Conservation (phyloP, 208 protist genomes). For the Trypanosoma mega region DNA sequence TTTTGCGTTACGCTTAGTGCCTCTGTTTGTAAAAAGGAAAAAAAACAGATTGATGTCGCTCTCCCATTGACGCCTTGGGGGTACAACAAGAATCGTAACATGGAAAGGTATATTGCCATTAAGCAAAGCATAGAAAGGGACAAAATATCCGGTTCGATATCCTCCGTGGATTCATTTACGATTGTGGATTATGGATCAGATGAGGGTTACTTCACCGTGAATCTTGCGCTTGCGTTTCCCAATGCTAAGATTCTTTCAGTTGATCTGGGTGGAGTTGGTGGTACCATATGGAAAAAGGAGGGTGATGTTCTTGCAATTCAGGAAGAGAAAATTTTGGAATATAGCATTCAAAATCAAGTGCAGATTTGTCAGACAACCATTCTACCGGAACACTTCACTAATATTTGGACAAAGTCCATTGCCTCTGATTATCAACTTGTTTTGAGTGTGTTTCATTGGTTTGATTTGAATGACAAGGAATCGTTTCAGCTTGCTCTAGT, state of each 20-base stretch:
- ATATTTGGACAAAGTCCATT: not conserved
- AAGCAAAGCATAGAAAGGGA: slow-evolving; percentile 4
- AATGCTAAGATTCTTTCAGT: slow-evolving; percentile 20
- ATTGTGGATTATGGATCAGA: slow-evolving; percentile 26
- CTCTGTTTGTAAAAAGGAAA: too few species aligned
- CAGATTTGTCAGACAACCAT: slow-evolving; percentile 26
- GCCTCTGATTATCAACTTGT: slow-evolving; percentile 25
- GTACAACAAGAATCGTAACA: slow-evolving; percentile 22
- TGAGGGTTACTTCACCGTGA: slow-evolving; percentile 32
- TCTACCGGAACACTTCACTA: slow-evolving; percentile 19
- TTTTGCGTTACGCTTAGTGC: too few species aligned
- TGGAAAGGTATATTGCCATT: not conserved
- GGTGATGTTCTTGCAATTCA: slow-evolving; percentile 28
- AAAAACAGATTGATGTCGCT: too few species aligned
- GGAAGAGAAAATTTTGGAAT: slow-evolving; percentile 12
- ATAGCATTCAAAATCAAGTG: slow-evolving; percentile 1
- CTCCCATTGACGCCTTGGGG: slow-evolving; percentile 6
- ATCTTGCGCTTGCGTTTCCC: slow-evolving; percentile 18
- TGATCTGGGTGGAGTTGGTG: slow-evolving; percentile 29
- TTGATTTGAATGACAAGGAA: slow-evolving; percentile 16
- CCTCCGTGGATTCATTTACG: not conserved
- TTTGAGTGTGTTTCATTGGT: slow-evolving; percentile 35
- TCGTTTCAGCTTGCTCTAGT: slow-evolving; percentile 22
- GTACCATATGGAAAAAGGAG: slow-evolving; percentile 30
- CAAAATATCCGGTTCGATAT: not conserved